A percentile compares a stretch with the other conserved stretches of the same genome.
Evolutionary conservation across 2,329 filamentous ascomycete genomes (phyloP).

Genomic region (Beauveria varroae): DNA sequence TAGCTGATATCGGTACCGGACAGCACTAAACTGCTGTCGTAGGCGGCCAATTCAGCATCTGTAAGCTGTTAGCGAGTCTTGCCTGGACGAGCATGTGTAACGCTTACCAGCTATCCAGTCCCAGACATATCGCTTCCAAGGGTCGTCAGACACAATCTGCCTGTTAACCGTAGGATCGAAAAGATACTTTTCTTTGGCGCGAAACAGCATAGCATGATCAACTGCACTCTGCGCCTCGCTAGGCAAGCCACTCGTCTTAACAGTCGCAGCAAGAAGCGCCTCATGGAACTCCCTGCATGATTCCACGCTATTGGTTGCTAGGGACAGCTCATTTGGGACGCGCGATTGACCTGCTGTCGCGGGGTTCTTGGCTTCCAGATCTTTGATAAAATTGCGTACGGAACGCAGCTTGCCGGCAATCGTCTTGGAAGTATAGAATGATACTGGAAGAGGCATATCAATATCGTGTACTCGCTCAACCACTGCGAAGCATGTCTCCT

Average conservation of each 20-base stretch:
- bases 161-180: constrained; percentile 60
- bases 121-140: constrained; percentile 74
- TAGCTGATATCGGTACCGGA: constrained; percentile 66
- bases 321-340: constrained; percentile 26
- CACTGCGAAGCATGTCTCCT: constrained; percentile 24
- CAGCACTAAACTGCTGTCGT: constrained; percentile 62
- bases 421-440: constrained; percentile 33
- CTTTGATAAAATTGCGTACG: constrained; percentile 32
- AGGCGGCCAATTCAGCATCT: constrained; percentile 56
- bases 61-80: constrained; percentile 17
- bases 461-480: constrained; percentile 31
- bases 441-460: constrained; percentile 28
- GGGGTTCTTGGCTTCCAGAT: constrained; percentile 20
- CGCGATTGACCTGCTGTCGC: constrained; percentile 19
- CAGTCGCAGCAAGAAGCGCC: constrained; percentile 38
- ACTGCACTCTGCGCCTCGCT: constrained; percentile 43
- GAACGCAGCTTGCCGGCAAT: constrained; percentile 42
- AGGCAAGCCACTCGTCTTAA: constrained; percentile 39
- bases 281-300: constrained; percentile 54
- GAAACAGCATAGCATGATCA: constrained; percentile 51
- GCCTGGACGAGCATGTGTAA: not conserved
- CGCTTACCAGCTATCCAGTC: constrained; percentile 59
- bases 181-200: constrained; percentile 54
- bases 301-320: constrained; percentile 30
- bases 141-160: constrained; percentile 60